A percentile compares a stretch with the other conserved stretches of the same genome.
These are phyloP conservation scores for Periconia sp. DNA, from an alignment of 2,329 filamentous ascomycete species.

Conservation along the genomic window DNA sequence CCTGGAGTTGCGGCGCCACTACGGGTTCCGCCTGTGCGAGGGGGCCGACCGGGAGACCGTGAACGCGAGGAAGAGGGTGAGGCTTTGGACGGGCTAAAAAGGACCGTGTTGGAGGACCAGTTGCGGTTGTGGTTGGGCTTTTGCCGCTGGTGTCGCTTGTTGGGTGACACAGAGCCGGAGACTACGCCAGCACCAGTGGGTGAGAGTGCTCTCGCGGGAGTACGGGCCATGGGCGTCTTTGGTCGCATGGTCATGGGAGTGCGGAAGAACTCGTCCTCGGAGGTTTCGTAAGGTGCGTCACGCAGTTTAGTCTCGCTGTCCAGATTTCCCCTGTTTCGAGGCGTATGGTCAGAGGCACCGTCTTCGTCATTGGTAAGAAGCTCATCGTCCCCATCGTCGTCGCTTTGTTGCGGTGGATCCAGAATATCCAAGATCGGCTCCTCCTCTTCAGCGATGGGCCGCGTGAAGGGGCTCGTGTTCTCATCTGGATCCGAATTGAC, in stretches of 20 bases:
- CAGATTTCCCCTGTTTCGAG: conserved; percentile 18
- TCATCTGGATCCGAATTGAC: conserved; percentile 60
- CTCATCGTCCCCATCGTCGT: conserved; percentile 88
- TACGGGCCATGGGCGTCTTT: conserved; percentile 26
- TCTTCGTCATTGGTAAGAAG: conserved; percentile 71
- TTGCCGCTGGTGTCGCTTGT: conserved; percentile 17
- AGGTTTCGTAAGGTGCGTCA: conserved; percentile 35
- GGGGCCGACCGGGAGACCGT: conserved; percentile 29
- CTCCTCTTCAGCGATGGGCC: conserved; percentile 51
- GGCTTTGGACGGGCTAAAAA: conserved; percentile 69
- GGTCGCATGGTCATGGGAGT: conserved; percentile 42
- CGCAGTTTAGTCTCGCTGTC: conserved; percentile 31
- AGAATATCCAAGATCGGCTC: conserved; percentile 43
- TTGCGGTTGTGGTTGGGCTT: conserved; percentile 67
- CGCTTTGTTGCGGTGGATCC: conserved; percentile 63
- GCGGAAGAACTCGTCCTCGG: conserved; percentile 47
- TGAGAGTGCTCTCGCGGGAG: conserved; percentile 23
- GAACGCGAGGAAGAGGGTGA: conserved; percentile 40
- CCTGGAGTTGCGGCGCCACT: conserved; percentile 40
- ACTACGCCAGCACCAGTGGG: conserved; percentile 35
- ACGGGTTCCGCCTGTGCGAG: conserved; percentile 27
- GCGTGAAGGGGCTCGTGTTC: conserved; percentile 28
- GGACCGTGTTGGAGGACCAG: conserved; percentile 77
- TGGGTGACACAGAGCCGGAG: conserved; percentile 35
- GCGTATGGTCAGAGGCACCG: conserved; percentile 30